phyloP scores from a whole-genome alignment of 192 early-diverging fungal genomes.

The Coemansia aciculifera region DNA sequence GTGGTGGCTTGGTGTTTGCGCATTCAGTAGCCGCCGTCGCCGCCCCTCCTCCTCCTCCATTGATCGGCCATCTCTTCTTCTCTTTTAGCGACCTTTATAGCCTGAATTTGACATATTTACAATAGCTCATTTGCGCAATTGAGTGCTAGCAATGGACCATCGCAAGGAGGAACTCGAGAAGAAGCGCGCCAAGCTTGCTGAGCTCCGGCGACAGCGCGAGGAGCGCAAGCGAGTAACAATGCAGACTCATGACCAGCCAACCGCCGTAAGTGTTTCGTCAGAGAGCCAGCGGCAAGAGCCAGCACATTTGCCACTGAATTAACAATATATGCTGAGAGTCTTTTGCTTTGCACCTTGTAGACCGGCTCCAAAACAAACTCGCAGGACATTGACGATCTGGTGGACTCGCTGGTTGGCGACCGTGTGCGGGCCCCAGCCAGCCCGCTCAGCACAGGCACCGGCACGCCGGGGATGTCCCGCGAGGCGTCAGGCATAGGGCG shows the following conservation, averaged over 20 bases:
- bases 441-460: conserved; percentile 8
- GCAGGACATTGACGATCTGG: conserved; percentile 83
- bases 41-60: not conserved
- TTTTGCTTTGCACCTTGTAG: conserved; percentile 12
- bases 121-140: not conserved
- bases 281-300: not conserved
- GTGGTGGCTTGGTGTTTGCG: too few relatives aligned
- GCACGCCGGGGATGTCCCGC: conserved; percentile 17
- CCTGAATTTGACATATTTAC: not conserved
- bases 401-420: conserved; percentile 76
- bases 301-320: not conserved
- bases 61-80: not conserved
- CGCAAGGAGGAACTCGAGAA: conserved; percentile 83
- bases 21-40: not conserved
- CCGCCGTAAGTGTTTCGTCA: conserved; percentile 23
- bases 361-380: conserved; percentile 39
- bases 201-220: conserved; percentile 78
- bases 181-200: conserved; percentile 89
- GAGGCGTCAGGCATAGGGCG: conserved; percentile 21
- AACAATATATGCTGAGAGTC: not conserved
- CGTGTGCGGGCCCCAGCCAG: conserved; percentile 21
- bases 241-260: conserved; percentile 30
- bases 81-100: not conserved
- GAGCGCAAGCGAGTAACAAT: conserved; percentile 62
- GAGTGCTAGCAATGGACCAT: conserved; percentile 58